Evolutionary conservation across 345 rosid species (phyloP).

Genomic region (Populus davidiana): DNA sequence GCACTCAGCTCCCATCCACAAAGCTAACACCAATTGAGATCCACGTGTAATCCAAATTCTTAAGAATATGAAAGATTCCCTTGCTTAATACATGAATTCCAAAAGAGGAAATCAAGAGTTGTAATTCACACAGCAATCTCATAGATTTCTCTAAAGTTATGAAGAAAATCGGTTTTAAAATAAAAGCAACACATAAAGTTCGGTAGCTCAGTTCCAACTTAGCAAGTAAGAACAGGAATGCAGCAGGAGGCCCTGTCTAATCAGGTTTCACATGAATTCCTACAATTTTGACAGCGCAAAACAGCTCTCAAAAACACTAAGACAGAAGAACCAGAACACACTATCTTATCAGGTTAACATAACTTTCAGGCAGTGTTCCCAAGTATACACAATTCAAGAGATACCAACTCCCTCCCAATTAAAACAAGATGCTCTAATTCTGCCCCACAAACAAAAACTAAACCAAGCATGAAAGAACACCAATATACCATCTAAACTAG

Average conservation of each 20-base stretch:
- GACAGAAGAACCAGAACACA: background rate
- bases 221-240: background rate
- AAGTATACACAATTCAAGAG: background rate
- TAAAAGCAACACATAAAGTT: background rate
- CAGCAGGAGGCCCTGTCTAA: background rate
- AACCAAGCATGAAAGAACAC: background rate
- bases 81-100: background rate
- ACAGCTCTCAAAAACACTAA: background rate
- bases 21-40: background rate
- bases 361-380: background rate
- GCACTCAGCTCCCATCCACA: background rate
- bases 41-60: background rate
- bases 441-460: background rate
- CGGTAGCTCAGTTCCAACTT: background rate
- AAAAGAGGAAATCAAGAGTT: background rate
- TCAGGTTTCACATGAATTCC: background rate
- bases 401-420: background rate
- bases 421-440: background rate
- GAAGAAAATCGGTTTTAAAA: background rate
- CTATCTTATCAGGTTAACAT: background rate
- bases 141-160: background rate
- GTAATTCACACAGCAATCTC: background rate
- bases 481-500: background rate
- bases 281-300: background rate
- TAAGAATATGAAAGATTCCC: background rate